Base-by-base conservation (phyloP, 352 stramenopile genomes). In the Phytophthora meadii region DNA sequence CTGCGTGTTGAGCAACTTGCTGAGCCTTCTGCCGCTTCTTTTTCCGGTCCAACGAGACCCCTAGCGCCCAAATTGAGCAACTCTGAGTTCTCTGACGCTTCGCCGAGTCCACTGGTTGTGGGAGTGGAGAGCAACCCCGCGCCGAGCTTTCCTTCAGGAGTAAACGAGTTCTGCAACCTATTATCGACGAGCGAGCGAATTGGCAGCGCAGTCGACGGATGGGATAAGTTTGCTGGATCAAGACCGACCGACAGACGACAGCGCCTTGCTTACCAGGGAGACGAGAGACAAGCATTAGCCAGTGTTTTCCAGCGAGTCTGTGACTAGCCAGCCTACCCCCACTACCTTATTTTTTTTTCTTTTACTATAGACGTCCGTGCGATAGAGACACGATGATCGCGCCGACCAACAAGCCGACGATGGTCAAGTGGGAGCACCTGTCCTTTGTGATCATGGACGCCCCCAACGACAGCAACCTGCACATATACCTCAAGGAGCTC, bases 391-490 rank as follows among this genome's bases (percentile, higher is more conserved):
- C 41, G 54, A 93, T 94, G 87, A 94, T 92, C 62, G 82, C 84
- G 39, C 83, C 81, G 24, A 93, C 84, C 30, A 95, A 93, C 80
- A 95, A 95, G 72, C 87, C 87, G 48, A 93, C 87, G 48, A 73
- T 93, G 65, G 87, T 97, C 62, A 85, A 94, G 71, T 94, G 84
- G 77, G 83, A 94, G 63, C 77, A 95, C 61, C 78, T 99, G 67
- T 92, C 87, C 50, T 99, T 99, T 70, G 87, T 99, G 32, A 98
- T 99, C 69, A 99, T 99, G 93, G 97, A 99, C 77, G 92, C 96
- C 27, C 97, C 97, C 24, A 98, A 93, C 56, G 88, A 98, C 72
- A 87, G 81, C 62, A 99, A 99, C 74, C 80, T 99, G 52, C 93
- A 98, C 60, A 78, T 98, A 25, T 99, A 99, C 76, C 89, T 99